Percentiles rank a stretch among this genome's conserved stretches.
Evolutionary conservation across 192 early-diverging fungal species (phyloP).

Genomic region (Mortierella antarctica): DNA sequence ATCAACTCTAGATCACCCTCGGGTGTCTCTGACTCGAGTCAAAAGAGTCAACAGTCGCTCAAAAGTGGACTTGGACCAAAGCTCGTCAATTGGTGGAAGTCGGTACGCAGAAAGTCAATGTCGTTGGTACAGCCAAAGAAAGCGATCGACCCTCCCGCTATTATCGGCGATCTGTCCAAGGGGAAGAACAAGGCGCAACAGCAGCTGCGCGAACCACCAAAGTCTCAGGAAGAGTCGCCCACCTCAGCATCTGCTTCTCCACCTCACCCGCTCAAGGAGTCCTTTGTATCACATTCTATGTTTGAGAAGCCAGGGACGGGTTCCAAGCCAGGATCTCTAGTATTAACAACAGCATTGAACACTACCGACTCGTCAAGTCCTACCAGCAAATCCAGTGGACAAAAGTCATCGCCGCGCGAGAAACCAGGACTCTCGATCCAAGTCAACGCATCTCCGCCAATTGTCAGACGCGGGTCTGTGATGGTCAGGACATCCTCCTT

Average conservation of each 20-base stretch:
- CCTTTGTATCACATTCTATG: conserved; percentile 33
- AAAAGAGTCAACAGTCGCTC: conserved; percentile 51
- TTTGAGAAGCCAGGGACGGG: conserved; percentile 37
- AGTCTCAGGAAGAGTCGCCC: not conserved
- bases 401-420: conserved; percentile 36
- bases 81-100: conserved; percentile 54
- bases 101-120: conserved; percentile 49
- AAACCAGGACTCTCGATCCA: conserved; percentile 51
- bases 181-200: not conserved
- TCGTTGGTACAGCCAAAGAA: conserved; percentile 41
- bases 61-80: conserved; percentile 47
- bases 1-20: conserved; percentile 40
- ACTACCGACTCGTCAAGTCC: conserved; percentile 26
- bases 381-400: conserved; percentile 9
- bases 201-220: not conserved
- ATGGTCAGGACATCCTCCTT: conserved; percentile 47
- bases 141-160: conserved; percentile 2
- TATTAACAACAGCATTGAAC: conserved; percentile 37
- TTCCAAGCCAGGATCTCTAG: conserved; percentile 18
- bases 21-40: conserved; percentile 38
- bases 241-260: not conserved
- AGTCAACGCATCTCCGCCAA: conserved; percentile 38
- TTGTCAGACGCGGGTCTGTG: conserved; percentile 38
- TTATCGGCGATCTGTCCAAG: conserved; percentile 2
- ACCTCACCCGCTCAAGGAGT: conserved; percentile 1